These are phyloP conservation scores for Pichia sp. DNA, from an alignment of 1,139 yeast species.

Conservation along the genomic window DNA sequence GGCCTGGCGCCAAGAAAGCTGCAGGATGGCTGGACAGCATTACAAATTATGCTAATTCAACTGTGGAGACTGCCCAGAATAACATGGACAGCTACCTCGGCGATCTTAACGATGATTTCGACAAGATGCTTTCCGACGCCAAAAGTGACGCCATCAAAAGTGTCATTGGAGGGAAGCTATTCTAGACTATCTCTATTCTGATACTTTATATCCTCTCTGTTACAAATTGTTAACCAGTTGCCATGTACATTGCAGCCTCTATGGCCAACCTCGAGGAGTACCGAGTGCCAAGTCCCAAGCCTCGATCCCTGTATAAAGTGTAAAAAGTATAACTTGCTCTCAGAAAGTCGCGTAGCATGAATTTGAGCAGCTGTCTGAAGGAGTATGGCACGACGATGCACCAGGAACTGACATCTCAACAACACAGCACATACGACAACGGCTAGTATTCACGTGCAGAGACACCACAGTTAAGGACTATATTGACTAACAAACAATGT, in stretches of 20 bases:
- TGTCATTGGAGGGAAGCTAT: conserved; percentile 29
- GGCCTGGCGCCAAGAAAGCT: conserved; percentile 1
- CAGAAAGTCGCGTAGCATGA: no score
- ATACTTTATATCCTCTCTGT: background rate
- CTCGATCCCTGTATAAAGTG: no score
- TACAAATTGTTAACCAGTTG: no score
- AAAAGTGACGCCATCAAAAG: conserved; percentile 25
- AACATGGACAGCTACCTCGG: conserved; percentile 21
- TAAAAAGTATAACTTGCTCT: no score
- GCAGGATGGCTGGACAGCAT: conserved; percentile 17
- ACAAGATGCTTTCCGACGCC: conserved; percentile 23
- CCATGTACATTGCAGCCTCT: background rate
- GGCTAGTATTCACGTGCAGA: no score
- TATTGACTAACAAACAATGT: no score
- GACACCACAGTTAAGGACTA: no score
- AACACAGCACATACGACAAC: no score
- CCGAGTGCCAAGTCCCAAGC: background rate
- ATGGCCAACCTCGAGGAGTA: background rate
- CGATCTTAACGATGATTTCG: conserved; percentile 25
- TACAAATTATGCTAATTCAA: conserved; percentile 15
- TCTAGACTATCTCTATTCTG: conserved; percentile 25
- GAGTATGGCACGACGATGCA: no score
- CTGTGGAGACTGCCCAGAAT: conserved; percentile 20
- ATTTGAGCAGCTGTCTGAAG: no score
- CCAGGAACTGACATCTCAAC: no score